Base-by-base conservation (phyloP, 768 basidiomycete species). In the Coprinellus micaceus region DNA sequence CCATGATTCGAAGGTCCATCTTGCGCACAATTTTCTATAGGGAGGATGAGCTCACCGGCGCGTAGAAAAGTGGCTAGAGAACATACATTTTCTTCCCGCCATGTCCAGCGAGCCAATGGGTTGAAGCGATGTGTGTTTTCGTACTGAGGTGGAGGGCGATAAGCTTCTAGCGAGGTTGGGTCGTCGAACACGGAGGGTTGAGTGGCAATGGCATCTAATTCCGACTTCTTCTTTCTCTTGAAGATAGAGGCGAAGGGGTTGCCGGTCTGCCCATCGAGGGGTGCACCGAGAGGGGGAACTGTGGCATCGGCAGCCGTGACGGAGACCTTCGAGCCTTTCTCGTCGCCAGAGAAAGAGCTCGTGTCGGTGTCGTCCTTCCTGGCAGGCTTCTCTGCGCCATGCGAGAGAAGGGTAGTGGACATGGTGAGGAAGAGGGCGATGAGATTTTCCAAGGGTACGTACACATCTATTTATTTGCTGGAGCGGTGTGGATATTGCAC, bases 111-210 rank as follows among this genome's bases (percentile, higher is more conserved):
- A 19, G 85, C 85, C 15, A 67, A 50, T 1, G 83, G 81, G 63
- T 89, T 82, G 61, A 90, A 88, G 1, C 85, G 77, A 60, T 82
- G 82, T 5, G 76, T 61, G 61, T 85, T 86, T 68, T 87, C 85
- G 55, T 82, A 86, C 52, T 69, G 60, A 4, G 77, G 67, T 7
- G 79, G 80, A 2, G 83, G 84, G 0, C 76, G 72, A 65, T 84
- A 84, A 4, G 69, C 66, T 62, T 83, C 76, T 2, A 81, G 64
- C 1, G 76, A 75, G 4, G 61, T 59, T 0, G 82, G 81, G 58
- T 85, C 80, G 58, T 85, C 84, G 60, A 83, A 86, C 0, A 85
- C 83, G 21, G 82, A 84, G 0, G 77, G 79, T 59, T 82, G 82
- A 0, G 85, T 85, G 9, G 84, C 83, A 58, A 83, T 74, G 33